These are phyloP conservation scores for Thelephora ganbajun DNA, from an alignment of 768 basidiomycete species.

Conservation along the genomic window DNA sequence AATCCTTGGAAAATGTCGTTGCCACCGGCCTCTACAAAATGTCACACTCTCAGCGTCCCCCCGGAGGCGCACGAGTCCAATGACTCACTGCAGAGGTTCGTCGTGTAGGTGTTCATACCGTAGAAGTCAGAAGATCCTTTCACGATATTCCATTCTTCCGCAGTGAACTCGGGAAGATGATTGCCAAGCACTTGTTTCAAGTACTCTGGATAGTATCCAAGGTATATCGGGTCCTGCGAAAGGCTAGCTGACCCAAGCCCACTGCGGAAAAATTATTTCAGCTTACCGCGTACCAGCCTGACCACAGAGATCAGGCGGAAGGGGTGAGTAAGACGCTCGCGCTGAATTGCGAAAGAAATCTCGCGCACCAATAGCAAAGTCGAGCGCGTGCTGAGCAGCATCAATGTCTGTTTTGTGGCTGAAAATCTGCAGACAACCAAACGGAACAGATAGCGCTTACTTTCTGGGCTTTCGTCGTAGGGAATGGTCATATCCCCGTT, in stretches of 20 bases:
- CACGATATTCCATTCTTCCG: slow-evolving; percentile 44
- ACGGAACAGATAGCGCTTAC: slow-evolving; percentile 24
- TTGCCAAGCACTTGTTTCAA: slow-evolving; percentile 45
- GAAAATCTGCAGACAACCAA: slow-evolving; percentile 2
- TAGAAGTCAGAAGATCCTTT: slow-evolving; percentile 61
- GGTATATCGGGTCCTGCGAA: slow-evolving; percentile 51
- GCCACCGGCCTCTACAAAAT: slow-evolving; percentile 38
- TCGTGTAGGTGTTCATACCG: slow-evolving; percentile 68
- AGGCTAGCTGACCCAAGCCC: no score
- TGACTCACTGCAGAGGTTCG: slow-evolving; percentile 32
- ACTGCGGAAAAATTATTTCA: no score
- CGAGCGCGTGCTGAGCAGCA: slow-evolving; percentile 59
- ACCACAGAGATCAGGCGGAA: slow-evolving; percentile 1
- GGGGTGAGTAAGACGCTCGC: slow-evolving; percentile 5
- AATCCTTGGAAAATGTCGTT: slow-evolving; percentile 58
- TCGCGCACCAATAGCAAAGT: slow-evolving; percentile 62
- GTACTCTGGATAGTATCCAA: slow-evolving; percentile 57
- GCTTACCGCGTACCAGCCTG: slow-evolving; percentile 44
- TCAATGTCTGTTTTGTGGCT: slow-evolving; percentile 43
- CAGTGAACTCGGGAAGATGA: slow-evolving; percentile 43
- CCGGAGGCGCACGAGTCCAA: neutral
- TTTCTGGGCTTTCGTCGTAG: slow-evolving; percentile 53
- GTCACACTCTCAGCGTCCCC: neutral
- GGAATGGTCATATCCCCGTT: slow-evolving; percentile 70
- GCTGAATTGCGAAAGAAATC: slow-evolving; percentile 13